Percentiles rank a stretch among this genome's conserved stretches.
Conservation (phyloP, 129 eudicot species). For the Tanacetum coccineum region DNA sequence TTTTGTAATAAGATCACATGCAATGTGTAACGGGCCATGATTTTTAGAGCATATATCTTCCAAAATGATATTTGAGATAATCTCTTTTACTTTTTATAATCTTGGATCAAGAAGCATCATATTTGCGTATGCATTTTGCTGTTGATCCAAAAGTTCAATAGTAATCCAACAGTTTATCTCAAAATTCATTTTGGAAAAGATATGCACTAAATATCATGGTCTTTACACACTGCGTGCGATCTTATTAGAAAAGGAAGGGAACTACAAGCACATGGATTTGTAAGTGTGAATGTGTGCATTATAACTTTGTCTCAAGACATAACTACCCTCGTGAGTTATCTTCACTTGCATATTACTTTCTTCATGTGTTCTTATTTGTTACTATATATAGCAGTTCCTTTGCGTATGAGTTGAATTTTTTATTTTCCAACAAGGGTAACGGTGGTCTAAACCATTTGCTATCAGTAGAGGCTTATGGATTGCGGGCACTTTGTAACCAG, state of each 20-base stretch:
- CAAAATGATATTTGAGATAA: not conserved
- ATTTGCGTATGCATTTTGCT: too few species aligned
- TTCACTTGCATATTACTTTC: not conserved
- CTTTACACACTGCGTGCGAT: not conserved
- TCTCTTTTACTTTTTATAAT: too few species aligned
- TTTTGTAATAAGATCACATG: not conserved
- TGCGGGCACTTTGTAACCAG: not conserved
- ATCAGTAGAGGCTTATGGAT: not conserved
- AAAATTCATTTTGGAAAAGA: not conserved
- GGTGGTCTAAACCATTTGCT: not conserved
- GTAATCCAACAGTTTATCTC: not conserved
- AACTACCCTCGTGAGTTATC: not conserved
- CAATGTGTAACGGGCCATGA: not conserved
- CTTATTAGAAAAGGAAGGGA: too few species aligned
- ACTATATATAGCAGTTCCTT: too few species aligned
- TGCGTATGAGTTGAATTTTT: not conserved
- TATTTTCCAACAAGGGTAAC: not conserved
- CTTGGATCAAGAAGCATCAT: too few species aligned
- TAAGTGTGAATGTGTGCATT: not conserved
- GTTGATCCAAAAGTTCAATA: not conserved
- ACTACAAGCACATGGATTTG: not conserved
- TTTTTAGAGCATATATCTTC: not conserved
- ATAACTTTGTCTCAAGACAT: too few species aligned
- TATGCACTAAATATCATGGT: not conserved
- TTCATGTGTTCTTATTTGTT: not conserved